These are phyloP conservation scores for Diospyros kaki DNA, from an alignment of 148 eudicot species.

Conservation along the genomic window DNA sequence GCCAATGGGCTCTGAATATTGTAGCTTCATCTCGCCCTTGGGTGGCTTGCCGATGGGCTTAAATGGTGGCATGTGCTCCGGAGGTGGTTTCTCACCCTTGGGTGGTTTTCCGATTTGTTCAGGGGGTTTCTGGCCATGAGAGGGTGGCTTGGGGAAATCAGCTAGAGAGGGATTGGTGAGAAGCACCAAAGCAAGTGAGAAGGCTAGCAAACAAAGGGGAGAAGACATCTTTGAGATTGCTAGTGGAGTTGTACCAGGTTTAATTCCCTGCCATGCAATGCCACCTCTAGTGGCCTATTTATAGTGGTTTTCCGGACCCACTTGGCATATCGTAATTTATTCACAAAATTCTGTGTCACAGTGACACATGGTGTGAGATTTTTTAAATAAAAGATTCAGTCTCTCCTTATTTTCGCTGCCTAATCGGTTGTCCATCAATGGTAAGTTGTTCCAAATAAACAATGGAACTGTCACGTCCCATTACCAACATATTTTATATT, in stretches of 20 bases:
- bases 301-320: background rate
- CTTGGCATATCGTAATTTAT: too few relatives aligned
- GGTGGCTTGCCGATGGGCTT: too few relatives aligned
- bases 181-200: slow-evolving; percentile 1
- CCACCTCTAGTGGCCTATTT: background rate
- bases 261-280: background rate
- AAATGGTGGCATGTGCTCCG: too few relatives aligned
- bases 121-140: background rate
- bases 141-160: background rate
- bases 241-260: background rate
- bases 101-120: background rate
- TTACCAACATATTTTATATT: too few relatives aligned
- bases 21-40: background rate
- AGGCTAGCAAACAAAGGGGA: background rate
- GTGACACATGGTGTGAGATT: too few relatives aligned
- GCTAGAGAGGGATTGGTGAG: slow-evolving; percentile 1
- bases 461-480: too few relatives aligned
- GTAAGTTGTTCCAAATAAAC: too few relatives aligned
- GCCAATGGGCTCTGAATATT: too few relatives aligned
- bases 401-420: too few relatives aligned
- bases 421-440: too few relatives aligned
- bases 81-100: background rate
- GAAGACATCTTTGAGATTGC: background rate
- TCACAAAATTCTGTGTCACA: too few relatives aligned
- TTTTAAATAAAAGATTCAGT: too few relatives aligned